phyloP scores from a whole-genome alignment of 192 early-diverging fungal genomes.

The Backusella westeae region DNA sequence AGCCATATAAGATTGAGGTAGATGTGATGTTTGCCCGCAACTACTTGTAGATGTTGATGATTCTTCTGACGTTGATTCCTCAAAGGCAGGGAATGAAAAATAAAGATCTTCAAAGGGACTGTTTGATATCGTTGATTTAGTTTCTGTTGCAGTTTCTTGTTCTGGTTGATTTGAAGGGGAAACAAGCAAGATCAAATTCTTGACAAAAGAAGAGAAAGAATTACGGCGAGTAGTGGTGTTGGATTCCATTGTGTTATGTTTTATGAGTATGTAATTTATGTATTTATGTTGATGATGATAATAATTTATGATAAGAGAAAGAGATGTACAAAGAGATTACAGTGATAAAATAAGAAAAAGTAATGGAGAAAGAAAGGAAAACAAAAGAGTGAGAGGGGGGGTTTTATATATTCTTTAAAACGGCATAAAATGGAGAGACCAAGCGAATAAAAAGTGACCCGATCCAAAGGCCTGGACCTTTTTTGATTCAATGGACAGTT shows the following conservation, averaged over 20 bases:
- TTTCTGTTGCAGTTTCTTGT: neutral
- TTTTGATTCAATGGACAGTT: neutral
- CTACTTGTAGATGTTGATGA: neutral
- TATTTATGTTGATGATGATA: neutral
- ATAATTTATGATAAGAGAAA: neutral
- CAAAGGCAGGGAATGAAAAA: conserved; percentile 14
- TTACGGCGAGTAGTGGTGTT: conserved; percentile 5
- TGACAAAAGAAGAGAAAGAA: conserved; percentile 18
- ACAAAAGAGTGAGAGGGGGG: neutral
- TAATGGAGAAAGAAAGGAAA: neutral
- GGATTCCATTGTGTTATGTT: conserved; percentile 8
- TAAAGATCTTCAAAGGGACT: conserved; percentile 16
- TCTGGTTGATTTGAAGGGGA: conserved; percentile 9
- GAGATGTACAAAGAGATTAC: neutral
- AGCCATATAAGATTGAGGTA: neutral
- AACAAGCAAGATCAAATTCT: conserved; percentile 18
- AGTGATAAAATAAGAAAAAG: conserved; percentile 1
- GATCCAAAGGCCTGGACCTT: conserved; percentile 18
- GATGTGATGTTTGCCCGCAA: conserved; percentile 1
- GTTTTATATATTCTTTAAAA: neutral
- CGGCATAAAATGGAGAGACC: conserved; percentile 12
- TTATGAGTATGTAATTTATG: neutral
- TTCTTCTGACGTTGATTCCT: conserved; percentile 3
- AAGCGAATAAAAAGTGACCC: conserved; percentile 9
- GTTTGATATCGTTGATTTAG: neutral